These are phyloP conservation scores for Mercurialis annua DNA, from an alignment of 345 rosid genomes.

Conservation along the genomic window DNA sequence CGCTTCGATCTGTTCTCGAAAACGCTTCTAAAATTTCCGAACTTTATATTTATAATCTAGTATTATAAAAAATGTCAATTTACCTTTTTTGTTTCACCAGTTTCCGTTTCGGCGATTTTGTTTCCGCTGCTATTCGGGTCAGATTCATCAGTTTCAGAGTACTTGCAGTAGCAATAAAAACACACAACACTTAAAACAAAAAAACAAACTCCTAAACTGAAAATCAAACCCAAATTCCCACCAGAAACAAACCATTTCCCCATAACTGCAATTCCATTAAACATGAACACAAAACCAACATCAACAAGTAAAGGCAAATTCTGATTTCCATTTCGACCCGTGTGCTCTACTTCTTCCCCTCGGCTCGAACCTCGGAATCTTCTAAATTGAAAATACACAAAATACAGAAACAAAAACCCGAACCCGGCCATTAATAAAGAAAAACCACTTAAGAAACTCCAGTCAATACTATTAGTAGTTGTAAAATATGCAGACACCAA, in stretches of 20 bases:
- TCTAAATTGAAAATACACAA: not conserved
- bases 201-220: slow-evolving; percentile 2
- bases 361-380: not conserved
- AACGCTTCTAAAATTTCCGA: no score
- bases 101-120: no score
- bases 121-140: not conserved
- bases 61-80: not conserved
- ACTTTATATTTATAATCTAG: no score
- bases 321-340: not conserved
- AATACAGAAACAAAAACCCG: slow-evolving; percentile 3
- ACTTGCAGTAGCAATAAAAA: slow-evolving; percentile 11
- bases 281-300: slow-evolving; percentile 5
- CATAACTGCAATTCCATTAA: slow-evolving; percentile 17
- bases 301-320: not conserved
- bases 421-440: not conserved
- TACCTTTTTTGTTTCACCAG: not conserved
- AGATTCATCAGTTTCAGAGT: not conserved
- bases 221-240: slow-evolving; percentile 1
- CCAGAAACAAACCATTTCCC: slow-evolving; percentile 18
- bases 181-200: not conserved
- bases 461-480: not conserved
- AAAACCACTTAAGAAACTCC: slow-evolving; percentile 1
- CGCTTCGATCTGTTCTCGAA: no score
- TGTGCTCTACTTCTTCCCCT: not conserved
- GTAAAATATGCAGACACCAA: not conserved